phyloP scores from a whole-genome alignment of 768 basidiomycete genomes.

The Tricholoma flavovirens region DNA sequence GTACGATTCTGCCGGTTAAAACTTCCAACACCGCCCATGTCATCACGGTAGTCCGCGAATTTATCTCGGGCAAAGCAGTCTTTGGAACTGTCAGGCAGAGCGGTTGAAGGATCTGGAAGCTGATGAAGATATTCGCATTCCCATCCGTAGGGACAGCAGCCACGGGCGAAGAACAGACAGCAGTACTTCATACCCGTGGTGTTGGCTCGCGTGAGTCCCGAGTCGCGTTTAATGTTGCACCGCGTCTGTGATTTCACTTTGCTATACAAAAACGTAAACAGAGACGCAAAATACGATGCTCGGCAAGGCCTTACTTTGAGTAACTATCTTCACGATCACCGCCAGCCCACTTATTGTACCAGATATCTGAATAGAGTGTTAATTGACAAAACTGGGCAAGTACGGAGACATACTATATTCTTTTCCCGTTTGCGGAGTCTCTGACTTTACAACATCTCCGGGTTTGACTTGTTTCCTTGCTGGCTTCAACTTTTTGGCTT shows the following conservation, averaged over 20 bases:
- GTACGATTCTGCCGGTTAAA: slow-evolving; percentile 94
- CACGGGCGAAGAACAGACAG: slow-evolving; percentile 93
- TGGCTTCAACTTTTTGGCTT: slow-evolving; percentile 71
- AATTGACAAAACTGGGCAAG: background rate
- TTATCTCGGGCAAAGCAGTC: slow-evolving; percentile 98
- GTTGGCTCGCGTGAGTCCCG: slow-evolving; percentile 92
- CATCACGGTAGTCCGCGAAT: slow-evolving; percentile 95
- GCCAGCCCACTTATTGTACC: slow-evolving; percentile 99
- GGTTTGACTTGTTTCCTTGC: slow-evolving; percentile 92
- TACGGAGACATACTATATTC: slow-evolving; percentile 75
- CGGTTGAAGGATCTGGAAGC: slow-evolving; percentile 64
- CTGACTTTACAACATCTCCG: slow-evolving; percentile 85
- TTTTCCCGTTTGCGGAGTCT: slow-evolving; percentile 87
- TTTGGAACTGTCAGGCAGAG: slow-evolving; percentile 85
- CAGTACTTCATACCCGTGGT: slow-evolving; percentile 88
- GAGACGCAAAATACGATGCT: background rate
- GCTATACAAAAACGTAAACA: slow-evolving; percentile 34
- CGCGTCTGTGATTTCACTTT: slow-evolving; percentile 94
- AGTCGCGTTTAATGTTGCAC: slow-evolving; percentile 82
- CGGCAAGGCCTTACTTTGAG: slow-evolving; percentile 64
- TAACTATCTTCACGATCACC: slow-evolving; percentile 96
- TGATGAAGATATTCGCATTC: slow-evolving; percentile 96
- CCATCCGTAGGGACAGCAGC: slow-evolving; percentile 97
- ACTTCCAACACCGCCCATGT: slow-evolving; percentile 99
- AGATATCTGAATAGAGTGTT: slow-evolving; percentile 59